These are phyloP conservation scores for Periglandula ipomoeae DNA, from an alignment of 2,329 filamentous ascomycete genomes.

Conservation along the genomic window DNA sequence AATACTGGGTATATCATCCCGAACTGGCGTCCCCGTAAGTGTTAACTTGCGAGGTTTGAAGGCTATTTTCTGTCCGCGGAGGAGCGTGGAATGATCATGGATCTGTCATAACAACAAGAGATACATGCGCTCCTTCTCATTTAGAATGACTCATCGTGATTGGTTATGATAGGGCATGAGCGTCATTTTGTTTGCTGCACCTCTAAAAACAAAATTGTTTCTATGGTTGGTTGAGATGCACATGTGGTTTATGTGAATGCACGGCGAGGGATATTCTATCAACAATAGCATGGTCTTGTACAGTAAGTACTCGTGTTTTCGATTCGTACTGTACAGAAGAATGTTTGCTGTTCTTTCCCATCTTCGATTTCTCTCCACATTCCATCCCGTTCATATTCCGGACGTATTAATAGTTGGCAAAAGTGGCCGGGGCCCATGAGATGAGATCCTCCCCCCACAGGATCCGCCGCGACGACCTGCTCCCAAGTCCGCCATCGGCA, in stretches of 20 bases:
- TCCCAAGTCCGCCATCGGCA: background rate
- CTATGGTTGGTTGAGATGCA: too few species aligned
- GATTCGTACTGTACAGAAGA: background rate
- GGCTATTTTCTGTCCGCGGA: too few species aligned
- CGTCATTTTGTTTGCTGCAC: background rate
- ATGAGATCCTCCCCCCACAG: too few species aligned
- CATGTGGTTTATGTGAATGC: background rate
- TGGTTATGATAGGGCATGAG: background rate
- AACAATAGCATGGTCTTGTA: too few species aligned
- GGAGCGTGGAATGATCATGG: background rate
- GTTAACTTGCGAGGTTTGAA: slow-evolving; percentile 5
- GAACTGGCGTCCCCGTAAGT: slow-evolving; percentile 12
- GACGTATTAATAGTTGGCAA: background rate
- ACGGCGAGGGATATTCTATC: background rate
- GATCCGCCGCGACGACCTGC: background rate
- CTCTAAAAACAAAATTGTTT: background rate
- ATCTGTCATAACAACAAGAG: background rate
- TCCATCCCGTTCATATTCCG: background rate
- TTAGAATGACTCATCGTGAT: background rate
- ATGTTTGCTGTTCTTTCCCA: background rate
- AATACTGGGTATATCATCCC: slow-evolving; percentile 13
- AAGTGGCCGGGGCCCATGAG: background rate
- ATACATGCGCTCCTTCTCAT: background rate
- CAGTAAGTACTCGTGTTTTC: background rate
- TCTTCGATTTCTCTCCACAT: background rate